A percentile compares a stretch with the other conserved stretches of the same genome.
Evolutionary conservation across 169 alveolate genomes (phyloP).

Genomic region (Condylostoma magnum): DNA sequence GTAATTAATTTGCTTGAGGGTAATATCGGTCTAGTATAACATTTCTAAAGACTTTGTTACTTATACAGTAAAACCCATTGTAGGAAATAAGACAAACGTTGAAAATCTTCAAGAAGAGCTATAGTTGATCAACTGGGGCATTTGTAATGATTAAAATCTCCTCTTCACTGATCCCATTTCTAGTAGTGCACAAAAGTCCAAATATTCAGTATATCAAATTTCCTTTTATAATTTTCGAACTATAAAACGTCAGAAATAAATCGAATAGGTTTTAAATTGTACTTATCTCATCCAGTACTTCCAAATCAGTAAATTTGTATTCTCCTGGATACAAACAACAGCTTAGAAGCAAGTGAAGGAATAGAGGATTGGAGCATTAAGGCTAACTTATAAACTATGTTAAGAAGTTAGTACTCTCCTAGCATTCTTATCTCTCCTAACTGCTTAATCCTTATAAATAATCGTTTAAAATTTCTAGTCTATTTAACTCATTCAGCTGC

Average conservation of each 20-base stretch:
- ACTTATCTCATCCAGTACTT: neutral
- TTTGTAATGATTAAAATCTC: neutral
- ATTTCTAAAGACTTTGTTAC: neutral
- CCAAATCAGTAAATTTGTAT: neutral
- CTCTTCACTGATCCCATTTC: neutral
- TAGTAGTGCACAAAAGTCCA: neutral
- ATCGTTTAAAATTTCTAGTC: neutral
- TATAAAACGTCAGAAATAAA: neutral
- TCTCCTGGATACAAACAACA: neutral
- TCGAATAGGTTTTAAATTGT: neutral
- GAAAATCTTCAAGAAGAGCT: neutral
- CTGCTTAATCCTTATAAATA: neutral
- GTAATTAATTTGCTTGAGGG: neutral
- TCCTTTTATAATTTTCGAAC: neutral
- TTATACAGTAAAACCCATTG: neutral
- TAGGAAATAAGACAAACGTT: neutral
- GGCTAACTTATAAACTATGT: neutral
- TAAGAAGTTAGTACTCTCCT: neutral
- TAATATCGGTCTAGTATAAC: neutral
- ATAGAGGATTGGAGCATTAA: conserved; percentile 14
- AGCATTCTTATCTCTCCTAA: neutral
- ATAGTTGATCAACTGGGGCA: neutral
- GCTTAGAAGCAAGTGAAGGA: neutral
- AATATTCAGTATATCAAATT: neutral
- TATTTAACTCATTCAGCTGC: neutral